These are phyloP conservation scores for Puccinia coronata DNA, from an alignment of 1,284 basidiomycete genomes.

Conservation along the genomic window DNA sequence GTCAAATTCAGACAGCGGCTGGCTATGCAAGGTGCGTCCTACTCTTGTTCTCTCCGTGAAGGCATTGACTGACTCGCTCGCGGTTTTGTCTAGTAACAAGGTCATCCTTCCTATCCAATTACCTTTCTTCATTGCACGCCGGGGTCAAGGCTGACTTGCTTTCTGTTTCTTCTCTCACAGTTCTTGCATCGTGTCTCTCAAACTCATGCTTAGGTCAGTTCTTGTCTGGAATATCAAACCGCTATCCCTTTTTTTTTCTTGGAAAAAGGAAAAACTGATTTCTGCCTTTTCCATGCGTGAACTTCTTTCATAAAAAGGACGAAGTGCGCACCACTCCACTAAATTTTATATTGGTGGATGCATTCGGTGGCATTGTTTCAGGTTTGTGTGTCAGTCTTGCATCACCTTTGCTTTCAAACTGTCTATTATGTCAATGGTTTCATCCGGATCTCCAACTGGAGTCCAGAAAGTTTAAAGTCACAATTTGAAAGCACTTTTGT, in stretches of 20 bases:
- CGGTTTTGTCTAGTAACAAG: background rate
- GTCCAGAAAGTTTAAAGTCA: too few species aligned
- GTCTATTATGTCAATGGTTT: too few species aligned
- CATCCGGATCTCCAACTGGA: too few species aligned
- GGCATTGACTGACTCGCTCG: background rate
- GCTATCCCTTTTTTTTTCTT: background rate
- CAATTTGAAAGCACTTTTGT: too few species aligned
- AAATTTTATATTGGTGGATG: background rate
- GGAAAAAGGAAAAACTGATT: too few species aligned
- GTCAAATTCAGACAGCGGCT: too few species aligned
- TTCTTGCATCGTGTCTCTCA: background rate
- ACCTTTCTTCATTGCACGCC: background rate
- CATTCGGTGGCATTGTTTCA: background rate
- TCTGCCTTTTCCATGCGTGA: too few species aligned
- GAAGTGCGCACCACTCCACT: background rate
- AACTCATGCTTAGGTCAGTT: background rate
- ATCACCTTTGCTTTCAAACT: background rate
- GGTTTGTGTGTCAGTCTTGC: conserved; percentile 10
- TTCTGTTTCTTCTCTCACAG: background rate
- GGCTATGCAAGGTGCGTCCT: background rate
- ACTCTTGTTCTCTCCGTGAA: background rate
- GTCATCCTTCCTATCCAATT: background rate
- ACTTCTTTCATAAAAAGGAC: too few species aligned
- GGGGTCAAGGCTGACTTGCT: background rate
- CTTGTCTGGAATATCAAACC: background rate